Percentiles rank a stretch among this genome's conserved stretches.
phyloP scores from a whole-genome alignment of 805 yeast genomes.

The Wickerhamomyces strasburgensis region DNA sequence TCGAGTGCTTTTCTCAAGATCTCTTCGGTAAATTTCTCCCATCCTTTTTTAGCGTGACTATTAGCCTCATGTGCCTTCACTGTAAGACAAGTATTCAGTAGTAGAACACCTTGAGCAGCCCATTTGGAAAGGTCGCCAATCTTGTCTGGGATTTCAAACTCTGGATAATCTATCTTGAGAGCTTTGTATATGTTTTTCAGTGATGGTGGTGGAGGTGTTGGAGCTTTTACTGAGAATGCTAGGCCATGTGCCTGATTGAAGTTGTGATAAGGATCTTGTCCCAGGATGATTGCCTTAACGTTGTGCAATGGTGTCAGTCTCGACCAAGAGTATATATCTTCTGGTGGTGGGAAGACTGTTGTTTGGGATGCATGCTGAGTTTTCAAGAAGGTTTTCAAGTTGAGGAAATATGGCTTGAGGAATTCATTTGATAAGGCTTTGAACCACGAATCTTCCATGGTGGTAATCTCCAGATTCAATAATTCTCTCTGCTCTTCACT shows the following conservation, averaged over 20 bases:
- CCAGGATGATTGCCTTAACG: slow-evolving; percentile 76
- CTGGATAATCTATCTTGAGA: slow-evolving; percentile 65
- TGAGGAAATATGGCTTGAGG: slow-evolving; percentile 78
- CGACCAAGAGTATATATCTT: slow-evolving; percentile 88
- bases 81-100: slow-evolving; percentile 84
- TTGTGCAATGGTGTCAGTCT: slow-evolving; percentile 70
- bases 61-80: slow-evolving; percentile 92
- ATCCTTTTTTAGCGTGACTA: slow-evolving; percentile 85
- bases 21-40: slow-evolving; percentile 85
- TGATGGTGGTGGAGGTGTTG: slow-evolving; percentile 85
- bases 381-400: slow-evolving; percentile 59
- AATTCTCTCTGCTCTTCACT: slow-evolving; percentile 42
- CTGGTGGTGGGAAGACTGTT: slow-evolving; percentile 73
- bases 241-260: slow-evolving; percentile 92
- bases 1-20: slow-evolving; percentile 52
- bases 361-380: slow-evolving; percentile 40
- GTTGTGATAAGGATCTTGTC: slow-evolving; percentile 97
- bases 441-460: slow-evolving; percentile 79
- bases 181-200: slow-evolving; percentile 82
- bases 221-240: slow-evolving; percentile 86
- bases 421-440: slow-evolving; percentile 61
- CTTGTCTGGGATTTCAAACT: slow-evolving; percentile 50
- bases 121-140: slow-evolving; percentile 64
- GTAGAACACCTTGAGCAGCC: slow-evolving; percentile 83
- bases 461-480: slow-evolving; percentile 59